A percentile compares a stretch with the other conserved stretches of the same genome.
Evolutionary conservation across 2,329 filamentous ascomycete genomes (phyloP).

Genomic region (Cordyceps pruinosa): DNA sequence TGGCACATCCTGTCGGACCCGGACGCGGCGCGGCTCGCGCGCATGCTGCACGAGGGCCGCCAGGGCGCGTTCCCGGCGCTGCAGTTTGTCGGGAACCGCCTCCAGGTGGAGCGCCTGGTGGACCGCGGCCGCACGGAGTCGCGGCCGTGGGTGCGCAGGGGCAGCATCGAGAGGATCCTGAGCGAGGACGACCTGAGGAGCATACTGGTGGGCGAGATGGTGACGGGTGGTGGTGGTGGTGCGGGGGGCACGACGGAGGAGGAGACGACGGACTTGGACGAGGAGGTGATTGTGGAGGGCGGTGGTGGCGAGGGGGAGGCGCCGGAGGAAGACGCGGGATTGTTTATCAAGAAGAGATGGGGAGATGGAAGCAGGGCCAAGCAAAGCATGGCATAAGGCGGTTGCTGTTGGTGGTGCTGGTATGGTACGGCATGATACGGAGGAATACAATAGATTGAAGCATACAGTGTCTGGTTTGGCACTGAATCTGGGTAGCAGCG

Average conservation of each 20-base stretch:
- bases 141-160: constrained; percentile 38
- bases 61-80: constrained; percentile 86
- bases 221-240: constrained; percentile 6
- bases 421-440: no score
- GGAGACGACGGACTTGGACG: constrained; percentile 23
- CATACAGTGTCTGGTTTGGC: constrained; percentile 5
- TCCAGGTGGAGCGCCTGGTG: constrained; percentile 71
- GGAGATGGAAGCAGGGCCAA: neutral
- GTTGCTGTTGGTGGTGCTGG: neutral
- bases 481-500: constrained; percentile 4
- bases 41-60: constrained; percentile 87
- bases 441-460: neutral
- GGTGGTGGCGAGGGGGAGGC: constrained; percentile 24
- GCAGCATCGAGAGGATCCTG: constrained; percentile 53
- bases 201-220: constrained; percentile 35
- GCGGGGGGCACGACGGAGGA: constrained; percentile 27
- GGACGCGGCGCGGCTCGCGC: constrained; percentile 62
- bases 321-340: neutral
- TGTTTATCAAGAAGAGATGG: constrained; percentile 5
- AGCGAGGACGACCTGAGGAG: constrained; percentile 53
- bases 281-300: constrained; percentile 19
- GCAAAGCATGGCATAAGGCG: neutral
- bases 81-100: constrained; percentile 80
- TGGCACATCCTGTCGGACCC: constrained; percentile 82
- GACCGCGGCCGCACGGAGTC: constrained; percentile 52